These are phyloP conservation scores for Leishmania major DNA, from an alignment of 208 protist species.

Conservation along the genomic window DNA sequence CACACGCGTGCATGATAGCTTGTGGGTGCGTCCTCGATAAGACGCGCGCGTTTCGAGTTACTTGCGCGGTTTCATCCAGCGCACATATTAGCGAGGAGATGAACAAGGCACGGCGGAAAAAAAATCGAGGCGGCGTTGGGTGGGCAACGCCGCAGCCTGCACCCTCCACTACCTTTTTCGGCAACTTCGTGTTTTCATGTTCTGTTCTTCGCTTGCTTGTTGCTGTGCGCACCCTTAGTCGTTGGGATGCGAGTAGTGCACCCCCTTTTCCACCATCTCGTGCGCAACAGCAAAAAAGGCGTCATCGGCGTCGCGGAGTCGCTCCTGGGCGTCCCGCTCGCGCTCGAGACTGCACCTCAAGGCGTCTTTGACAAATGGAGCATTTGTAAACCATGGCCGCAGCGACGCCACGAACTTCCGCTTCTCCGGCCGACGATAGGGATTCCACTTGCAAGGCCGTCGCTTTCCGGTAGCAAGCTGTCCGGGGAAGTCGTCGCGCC, in stretches of 20 bases:
- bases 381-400: conserved; percentile 57
- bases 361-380: conserved; percentile 39
- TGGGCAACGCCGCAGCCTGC: background rate
- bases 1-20: background rate
- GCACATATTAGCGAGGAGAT: background rate
- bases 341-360: conserved; percentile 27
- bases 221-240: conserved; percentile 30
- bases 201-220: background rate
- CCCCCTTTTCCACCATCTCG: conserved; percentile 65
- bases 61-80: background rate
- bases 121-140: background rate
- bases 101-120: background rate
- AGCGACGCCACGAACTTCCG: conserved; percentile 39
- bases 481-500: conserved; percentile 43
- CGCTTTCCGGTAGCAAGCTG: conserved; percentile 20
- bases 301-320: conserved; percentile 45
- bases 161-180: background rate
- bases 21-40: background rate
- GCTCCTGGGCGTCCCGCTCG: conserved; percentile 32
- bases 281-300: conserved; percentile 63
- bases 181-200: background rate
- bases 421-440: conserved; percentile 32
- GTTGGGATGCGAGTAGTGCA: conserved; percentile 45
- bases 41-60: background rate
- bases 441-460: conserved; percentile 54